Conservation (phyloP, 257 asterid genomes). For the Jacaranda mimosifolia region DNA sequence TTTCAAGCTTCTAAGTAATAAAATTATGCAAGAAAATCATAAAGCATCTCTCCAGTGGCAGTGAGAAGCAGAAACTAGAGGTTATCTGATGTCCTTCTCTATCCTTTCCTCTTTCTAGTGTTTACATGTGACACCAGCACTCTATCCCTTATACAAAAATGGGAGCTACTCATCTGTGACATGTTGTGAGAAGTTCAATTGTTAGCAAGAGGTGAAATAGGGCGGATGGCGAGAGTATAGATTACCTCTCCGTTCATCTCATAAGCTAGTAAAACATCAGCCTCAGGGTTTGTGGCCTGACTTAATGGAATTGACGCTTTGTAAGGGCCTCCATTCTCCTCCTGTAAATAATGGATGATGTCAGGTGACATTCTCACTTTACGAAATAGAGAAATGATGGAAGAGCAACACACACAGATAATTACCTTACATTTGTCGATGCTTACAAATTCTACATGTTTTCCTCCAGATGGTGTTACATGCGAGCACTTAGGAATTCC, state of each 20-base stretch:
- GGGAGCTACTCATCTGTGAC: neutral
- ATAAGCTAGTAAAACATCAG: conserved; percentile 94
- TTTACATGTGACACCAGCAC: neutral
- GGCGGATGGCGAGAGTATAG: neutral
- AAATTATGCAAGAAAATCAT: no score
- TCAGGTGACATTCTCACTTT: conserved; percentile 29
- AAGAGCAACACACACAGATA: conserved; percentile 19
- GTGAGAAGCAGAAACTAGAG: neutral
- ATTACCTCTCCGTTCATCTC: conserved; percentile 99
- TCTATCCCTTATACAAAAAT: neutral
- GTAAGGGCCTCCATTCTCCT: conserved; percentile 98
- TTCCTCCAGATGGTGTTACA: conserved; percentile 73
- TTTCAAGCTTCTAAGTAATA: no score
- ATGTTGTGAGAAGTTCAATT: neutral
- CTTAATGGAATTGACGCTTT: conserved; percentile 89
- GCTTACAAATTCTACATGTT: conserved; percentile 95
- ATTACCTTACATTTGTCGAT: conserved; percentile 95
- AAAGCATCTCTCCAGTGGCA: neutral
- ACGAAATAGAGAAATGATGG: conserved; percentile 15
- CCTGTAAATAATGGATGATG: conserved; percentile 53
- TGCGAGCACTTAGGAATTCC: conserved; percentile 77
- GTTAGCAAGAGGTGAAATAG: neutral
- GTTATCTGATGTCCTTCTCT: neutral
- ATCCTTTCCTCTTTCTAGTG: neutral
- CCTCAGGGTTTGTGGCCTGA: conserved; percentile 93